Base-by-base conservation (phyloP, 1,284 basidiomycete species). In the Puccinia hordei region DNA sequence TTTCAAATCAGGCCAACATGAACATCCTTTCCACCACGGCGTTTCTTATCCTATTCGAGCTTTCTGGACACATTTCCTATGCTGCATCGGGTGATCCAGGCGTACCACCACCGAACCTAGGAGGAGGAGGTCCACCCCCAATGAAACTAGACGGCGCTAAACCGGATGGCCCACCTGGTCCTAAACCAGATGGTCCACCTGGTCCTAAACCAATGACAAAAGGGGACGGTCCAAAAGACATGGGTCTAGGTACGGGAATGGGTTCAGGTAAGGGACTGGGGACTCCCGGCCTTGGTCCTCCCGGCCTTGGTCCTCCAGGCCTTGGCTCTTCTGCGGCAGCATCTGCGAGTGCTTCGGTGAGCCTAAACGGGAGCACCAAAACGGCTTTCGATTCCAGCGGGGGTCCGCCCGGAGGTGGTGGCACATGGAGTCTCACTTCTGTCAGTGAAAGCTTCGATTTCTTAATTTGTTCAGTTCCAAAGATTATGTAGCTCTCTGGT, bases 401-500 rank as follows among this genome's bases (percentile, higher is more conserved):
- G 38, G 59, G 27, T 59, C 57, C 57, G 10, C 30, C 27, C 57
- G 57, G 66, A 4, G 69, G 49, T 35, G 69, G 69, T 38, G 69
- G 53, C 2, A 73, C 69, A 51, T 73, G 69, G 69, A 73, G 69
- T 57, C 51, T 73, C 35, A 57, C 51, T 33, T 73, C 69, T 33
- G 69, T 73, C 17, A 73, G 69, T 55, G 49, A 24, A 55, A 3
- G 12, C 12, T 41, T 41, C 38, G 2, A 22, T 12, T 17, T 63
- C 38, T 17, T 63, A 17, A 35, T 53, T 49, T 41, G 8, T 44
- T 51, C 30, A n/a, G 22, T 17, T 38, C 22, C 22, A 33, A n/a
- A 51, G 8, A 30, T 9, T 38, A 6, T 19, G 2, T 30, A 22
- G 38, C 17, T 4, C 12, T 35, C 33, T 12, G 30, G 10, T 24